These are phyloP conservation scores for Phaeomoniella chlamydospora DNA, from an alignment of 2,329 filamentous ascomycete species.

Conservation along the genomic window DNA sequence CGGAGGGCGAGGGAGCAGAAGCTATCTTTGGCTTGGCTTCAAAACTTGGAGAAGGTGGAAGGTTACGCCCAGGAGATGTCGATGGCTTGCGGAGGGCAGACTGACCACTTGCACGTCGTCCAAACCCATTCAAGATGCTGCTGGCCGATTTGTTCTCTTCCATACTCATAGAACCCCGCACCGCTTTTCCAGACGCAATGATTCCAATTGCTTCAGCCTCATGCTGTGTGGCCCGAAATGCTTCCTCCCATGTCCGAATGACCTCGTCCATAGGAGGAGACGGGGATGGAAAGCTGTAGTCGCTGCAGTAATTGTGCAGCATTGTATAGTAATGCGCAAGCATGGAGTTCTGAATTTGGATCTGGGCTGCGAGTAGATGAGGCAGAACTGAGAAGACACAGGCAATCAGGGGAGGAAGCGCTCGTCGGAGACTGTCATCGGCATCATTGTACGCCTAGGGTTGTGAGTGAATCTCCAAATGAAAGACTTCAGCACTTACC, in stretches of 20 bases:
- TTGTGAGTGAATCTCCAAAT: neutral
- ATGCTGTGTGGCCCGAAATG: constrained; percentile 48
- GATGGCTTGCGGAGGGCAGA: constrained; percentile 16
- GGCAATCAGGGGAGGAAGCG: constrained; percentile 56
- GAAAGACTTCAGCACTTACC: constrained; percentile 24
- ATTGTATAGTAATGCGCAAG: constrained; percentile 67
- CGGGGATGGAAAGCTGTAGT: constrained; percentile 55
- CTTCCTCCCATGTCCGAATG: constrained; percentile 48
- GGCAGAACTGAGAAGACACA: constrained; percentile 63
- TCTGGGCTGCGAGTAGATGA: constrained; percentile 52
- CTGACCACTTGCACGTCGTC: constrained; percentile 23
- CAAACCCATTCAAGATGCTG: constrained; percentile 27
- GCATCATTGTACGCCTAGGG: constrained; percentile 55
- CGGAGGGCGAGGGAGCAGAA: constrained; percentile 13
- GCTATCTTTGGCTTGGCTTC: constrained; percentile 18
- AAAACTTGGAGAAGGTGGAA: constrained; percentile 13
- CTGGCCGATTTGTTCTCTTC: constrained; percentile 32
- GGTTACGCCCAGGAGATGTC: constrained; percentile 14
- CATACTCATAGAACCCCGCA: constrained; percentile 40
- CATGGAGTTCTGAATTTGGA: constrained; percentile 63
- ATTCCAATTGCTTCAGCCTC: constrained; percentile 52
- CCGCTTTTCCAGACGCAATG: constrained; percentile 52
- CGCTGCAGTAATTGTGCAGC: constrained; percentile 57
- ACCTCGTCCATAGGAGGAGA: constrained; percentile 60
- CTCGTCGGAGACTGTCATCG: constrained; percentile 58